Conservation (phyloP, 176 grass and related monocot genomes). For the Oryza officinalis region DNA sequence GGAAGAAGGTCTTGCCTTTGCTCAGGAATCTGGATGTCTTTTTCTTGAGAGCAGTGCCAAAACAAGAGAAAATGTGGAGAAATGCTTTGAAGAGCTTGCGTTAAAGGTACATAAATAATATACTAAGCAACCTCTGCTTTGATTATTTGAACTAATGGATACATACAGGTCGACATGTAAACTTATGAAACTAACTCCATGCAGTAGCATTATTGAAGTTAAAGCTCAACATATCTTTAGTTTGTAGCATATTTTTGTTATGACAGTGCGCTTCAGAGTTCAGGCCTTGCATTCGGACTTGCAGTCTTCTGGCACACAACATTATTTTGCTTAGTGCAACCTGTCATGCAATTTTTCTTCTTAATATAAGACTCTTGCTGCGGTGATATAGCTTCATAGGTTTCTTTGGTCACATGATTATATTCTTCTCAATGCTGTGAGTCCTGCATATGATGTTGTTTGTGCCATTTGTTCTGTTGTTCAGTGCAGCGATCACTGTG, state of each 20-base stretch:
- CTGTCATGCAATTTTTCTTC: neutral
- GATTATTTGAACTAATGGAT: neutral
- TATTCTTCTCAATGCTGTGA: neutral
- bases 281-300: neutral
- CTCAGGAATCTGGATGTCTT: conserved; percentile 73
- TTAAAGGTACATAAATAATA: conserved; percentile 67
- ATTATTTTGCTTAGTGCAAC: neutral
- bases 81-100: conserved; percentile 96
- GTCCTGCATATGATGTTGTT: neutral
- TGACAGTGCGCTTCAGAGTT: neutral
- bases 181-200: neutral
- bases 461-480: neutral
- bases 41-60: conserved; percentile 96
- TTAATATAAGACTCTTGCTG: neutral
- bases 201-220: neutral
- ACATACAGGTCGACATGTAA: neutral
- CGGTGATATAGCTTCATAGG: neutral
- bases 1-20: conserved; percentile 91
- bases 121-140: conserved; percentile 6
- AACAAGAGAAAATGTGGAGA: conserved; percentile 86
- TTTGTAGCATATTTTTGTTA: neutral
- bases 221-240: neutral
- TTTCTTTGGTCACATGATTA: neutral
- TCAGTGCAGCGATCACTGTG: neutral
- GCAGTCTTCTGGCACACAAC: neutral